Percentiles rank a stretch among this genome's conserved stretches.
Conservation (phyloP, 495 filamentous ascomycete species). For the Penicillium antarcticum region DNA sequence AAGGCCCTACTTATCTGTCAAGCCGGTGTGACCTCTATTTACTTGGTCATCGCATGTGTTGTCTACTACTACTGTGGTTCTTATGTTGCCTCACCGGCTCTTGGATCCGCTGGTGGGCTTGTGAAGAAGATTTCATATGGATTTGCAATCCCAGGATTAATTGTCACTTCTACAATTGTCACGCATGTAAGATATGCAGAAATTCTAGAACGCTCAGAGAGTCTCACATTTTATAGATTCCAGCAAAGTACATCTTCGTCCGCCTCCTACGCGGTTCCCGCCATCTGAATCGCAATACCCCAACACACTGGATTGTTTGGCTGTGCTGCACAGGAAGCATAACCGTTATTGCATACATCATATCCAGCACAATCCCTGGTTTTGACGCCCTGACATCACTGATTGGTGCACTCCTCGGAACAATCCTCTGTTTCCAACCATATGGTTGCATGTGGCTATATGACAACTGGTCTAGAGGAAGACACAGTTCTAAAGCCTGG, state of each 20-base stretch:
- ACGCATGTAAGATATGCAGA: constrained; percentile 6
- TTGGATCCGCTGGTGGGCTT: constrained; percentile 56
- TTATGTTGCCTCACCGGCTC: constrained; percentile 62
- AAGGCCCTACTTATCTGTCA: constrained; percentile 47
- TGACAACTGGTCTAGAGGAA: constrained; percentile 40
- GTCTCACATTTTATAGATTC: constrained; percentile 26
- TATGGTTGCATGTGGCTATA: constrained; percentile 38
- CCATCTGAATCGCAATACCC: constrained; percentile 51
- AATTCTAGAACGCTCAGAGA: constrained; percentile 44
- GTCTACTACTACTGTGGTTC: constrained; percentile 68
- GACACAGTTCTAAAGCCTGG: constrained; percentile 18
- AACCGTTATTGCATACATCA: constrained; percentile 58
- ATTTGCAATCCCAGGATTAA: constrained; percentile 57
- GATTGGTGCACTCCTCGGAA: constrained; percentile 54
- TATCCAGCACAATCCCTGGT: constrained; percentile 65
- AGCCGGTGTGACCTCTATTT: constrained; percentile 52
- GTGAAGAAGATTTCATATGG: constrained; percentile 69
- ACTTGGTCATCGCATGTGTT: constrained; percentile 59
- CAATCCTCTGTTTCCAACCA: constrained; percentile 31
- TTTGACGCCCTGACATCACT: constrained; percentile 59
- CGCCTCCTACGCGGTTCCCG: constrained; percentile 49
- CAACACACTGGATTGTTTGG: constrained; percentile 54
- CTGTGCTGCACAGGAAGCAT: constrained; percentile 48
- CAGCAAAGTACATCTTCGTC: constrained; percentile 55
- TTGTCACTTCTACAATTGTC: constrained; percentile 22